Percentiles rank a stretch among this genome's conserved stretches.
Evolutionary conservation across 2,329 filamentous ascomycete species (phyloP).

Genomic region (Hypoxylon sp.): DNA sequence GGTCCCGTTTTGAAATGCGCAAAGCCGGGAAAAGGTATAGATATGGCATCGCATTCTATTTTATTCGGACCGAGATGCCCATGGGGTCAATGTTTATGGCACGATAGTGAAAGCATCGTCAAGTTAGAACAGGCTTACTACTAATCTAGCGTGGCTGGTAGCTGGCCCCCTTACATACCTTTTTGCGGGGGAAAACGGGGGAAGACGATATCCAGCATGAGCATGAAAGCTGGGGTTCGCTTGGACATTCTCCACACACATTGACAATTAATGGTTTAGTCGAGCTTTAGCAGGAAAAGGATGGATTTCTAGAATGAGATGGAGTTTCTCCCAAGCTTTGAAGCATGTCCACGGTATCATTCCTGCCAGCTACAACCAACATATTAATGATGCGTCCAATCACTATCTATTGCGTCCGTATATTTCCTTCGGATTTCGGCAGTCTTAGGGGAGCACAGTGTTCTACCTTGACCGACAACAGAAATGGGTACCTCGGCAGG

Average conservation of each 20-base stretch:
- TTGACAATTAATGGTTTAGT: constrained; percentile 7
- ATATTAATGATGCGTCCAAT: neutral
- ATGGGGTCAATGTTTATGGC: constrained; percentile 26
- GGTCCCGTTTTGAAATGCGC: constrained; percentile 34
- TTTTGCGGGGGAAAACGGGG: constrained; percentile 44
- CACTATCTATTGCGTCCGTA: neutral
- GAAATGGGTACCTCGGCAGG: constrained; percentile 41
- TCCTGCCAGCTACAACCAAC: neutral
- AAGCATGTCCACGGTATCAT: constrained; percentile 4
- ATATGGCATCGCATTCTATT: constrained; percentile 35
- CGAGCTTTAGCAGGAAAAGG: constrained; percentile 1
- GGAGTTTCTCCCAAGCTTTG: constrained; percentile 11
- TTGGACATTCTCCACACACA: constrained; percentile 35
- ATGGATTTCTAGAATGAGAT: neutral
- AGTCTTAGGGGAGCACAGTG: constrained; percentile 31
- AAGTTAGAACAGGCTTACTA: constrained; percentile 28
- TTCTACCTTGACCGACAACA: constrained; percentile 31
- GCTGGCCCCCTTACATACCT: constrained; percentile 8
- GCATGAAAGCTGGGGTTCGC: constrained; percentile 41
- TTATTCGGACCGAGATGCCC: constrained; percentile 41
- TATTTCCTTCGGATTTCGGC: constrained; percentile 25
- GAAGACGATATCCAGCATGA: constrained; percentile 13
- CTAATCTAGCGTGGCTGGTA: constrained; percentile 27
- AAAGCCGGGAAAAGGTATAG: constrained; percentile 39
- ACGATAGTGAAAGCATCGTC: constrained; percentile 16